Evolutionary conservation across 306 rosid species (phyloP).

Genomic region (Crataegus laevigata): DNA sequence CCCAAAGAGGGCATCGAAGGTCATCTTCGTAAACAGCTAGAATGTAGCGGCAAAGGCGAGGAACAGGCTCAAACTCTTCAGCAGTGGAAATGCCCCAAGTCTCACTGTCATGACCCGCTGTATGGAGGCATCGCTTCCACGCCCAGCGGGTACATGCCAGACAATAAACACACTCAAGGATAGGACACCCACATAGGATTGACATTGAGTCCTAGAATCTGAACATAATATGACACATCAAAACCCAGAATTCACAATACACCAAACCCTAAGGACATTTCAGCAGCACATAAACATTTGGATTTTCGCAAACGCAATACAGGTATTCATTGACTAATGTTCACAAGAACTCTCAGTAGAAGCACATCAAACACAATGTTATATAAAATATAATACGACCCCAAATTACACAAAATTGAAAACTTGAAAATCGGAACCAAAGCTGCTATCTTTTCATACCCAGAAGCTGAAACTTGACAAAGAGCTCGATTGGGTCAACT

Average conservation of each 20-base stretch:
- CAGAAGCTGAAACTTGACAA: constrained; percentile 19
- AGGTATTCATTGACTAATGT: not conserved
- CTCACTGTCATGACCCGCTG: constrained; percentile 96
- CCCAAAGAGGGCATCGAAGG: constrained; percentile 69
- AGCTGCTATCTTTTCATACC: constrained; percentile 7
- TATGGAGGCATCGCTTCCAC: constrained; percentile 86
- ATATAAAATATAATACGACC: not conserved
- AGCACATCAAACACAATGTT: not conserved
- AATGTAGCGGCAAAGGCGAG: constrained; percentile 85
- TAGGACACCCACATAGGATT: constrained; percentile 63
- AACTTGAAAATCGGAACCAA: not conserved
- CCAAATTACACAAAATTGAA: not conserved
- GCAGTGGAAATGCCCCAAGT: constrained; percentile 69
- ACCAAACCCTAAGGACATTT: not conserved
- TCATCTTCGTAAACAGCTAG: constrained; percentile 88
- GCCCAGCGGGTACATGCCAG: constrained; percentile 91
- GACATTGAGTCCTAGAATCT: constrained; percentile 49
- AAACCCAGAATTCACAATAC: not conserved
- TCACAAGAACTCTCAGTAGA: not conserved
- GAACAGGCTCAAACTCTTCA: constrained; percentile 81
- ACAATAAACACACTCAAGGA: constrained; percentile 91
- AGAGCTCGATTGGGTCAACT: constrained; percentile 8
- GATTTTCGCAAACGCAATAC: not conserved
- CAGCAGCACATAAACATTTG: not conserved
- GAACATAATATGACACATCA: constrained; percentile 16